Conservation (phyloP, 2,329 filamentous ascomycete genomes). For the Penicillium paneum region DNA sequence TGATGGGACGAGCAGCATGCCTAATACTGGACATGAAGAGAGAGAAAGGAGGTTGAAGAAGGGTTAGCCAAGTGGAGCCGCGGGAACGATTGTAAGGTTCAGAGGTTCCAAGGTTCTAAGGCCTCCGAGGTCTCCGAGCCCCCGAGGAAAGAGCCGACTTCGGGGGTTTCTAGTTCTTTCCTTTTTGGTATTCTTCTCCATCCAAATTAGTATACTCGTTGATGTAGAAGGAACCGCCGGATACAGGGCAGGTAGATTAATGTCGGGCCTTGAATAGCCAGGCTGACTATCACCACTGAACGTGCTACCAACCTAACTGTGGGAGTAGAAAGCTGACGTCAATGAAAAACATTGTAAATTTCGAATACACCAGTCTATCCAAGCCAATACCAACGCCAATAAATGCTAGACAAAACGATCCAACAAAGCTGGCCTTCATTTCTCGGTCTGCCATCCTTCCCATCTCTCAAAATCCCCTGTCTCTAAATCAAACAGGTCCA, state of each 20-base stretch:
- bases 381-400: not conserved
- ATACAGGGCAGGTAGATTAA: too few species aligned
- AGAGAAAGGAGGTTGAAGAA: not conserved
- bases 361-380: not conserved
- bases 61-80: conserved; percentile 2
- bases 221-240: too few species aligned
- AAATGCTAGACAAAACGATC: not conserved
- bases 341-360: not conserved
- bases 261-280: too few species aligned
- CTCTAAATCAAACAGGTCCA: conserved; percentile 47
- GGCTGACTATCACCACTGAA: not conserved
- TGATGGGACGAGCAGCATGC: conserved; percentile 11
- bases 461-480: conserved; percentile 38
- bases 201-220: too few species aligned
- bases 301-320: too few species aligned
- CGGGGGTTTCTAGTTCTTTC: not conserved
- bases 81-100: not conserved
- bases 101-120: too few species aligned
- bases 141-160: not conserved
- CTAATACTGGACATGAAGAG: not conserved
- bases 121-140: too few species aligned
- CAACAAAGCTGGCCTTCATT: not conserved
- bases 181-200: not conserved
- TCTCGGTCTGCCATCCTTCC: conserved; percentile 23
- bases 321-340: not conserved